These are phyloP conservation scores for Oxyria digyna DNA, from an alignment of 148 eudicot genomes.

Conservation along the genomic window DNA sequence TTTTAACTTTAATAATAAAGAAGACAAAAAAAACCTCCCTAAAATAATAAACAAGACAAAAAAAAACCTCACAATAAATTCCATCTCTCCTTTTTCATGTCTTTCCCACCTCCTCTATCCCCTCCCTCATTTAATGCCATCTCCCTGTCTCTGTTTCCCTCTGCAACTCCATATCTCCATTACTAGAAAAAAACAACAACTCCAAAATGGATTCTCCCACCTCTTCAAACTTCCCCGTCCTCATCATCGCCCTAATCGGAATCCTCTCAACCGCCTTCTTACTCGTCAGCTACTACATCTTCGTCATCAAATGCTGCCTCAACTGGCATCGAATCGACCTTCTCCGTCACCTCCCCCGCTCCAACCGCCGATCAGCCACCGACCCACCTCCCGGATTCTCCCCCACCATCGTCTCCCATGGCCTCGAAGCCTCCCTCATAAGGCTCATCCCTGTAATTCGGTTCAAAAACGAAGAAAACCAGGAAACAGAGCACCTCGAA, in stretches of 20 bases:
- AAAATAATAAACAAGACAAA: neutral
- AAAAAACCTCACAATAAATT: neutral
- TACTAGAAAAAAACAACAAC: neutral
- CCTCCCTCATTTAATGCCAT: neutral
- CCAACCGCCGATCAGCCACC: neutral
- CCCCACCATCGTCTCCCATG: slow-evolving; percentile 18
- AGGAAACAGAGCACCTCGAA: slow-evolving; percentile 19
- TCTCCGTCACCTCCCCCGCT: slow-evolving; percentile 27
- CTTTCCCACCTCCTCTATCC: neutral
- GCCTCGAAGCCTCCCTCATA: slow-evolving; percentile 57
- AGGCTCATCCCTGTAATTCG: slow-evolving; percentile 58
- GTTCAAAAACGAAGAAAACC: slow-evolving; percentile 17
- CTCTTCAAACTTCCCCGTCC: slow-evolving; percentile 40
- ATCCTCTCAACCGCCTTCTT: slow-evolving; percentile 58
- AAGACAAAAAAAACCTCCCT: too few relatives aligned
- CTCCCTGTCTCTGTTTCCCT: neutral
- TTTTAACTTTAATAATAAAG: too few relatives aligned
- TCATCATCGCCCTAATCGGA: slow-evolving; percentile 66
- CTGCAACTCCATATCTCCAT: neutral
- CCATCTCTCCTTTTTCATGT: neutral
- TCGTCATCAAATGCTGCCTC: slow-evolving; percentile 78
- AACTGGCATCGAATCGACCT: slow-evolving; percentile 49
- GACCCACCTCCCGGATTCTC: slow-evolving; percentile 20
- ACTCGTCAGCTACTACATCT: slow-evolving; percentile 58
- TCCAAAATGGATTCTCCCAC: neutral